Evolutionary conservation across 2,329 filamentous ascomycete genomes (phyloP), one percentile per base, ranked within the genome.

Genomic region (Davidsoniella neocaledoniae): DNA sequence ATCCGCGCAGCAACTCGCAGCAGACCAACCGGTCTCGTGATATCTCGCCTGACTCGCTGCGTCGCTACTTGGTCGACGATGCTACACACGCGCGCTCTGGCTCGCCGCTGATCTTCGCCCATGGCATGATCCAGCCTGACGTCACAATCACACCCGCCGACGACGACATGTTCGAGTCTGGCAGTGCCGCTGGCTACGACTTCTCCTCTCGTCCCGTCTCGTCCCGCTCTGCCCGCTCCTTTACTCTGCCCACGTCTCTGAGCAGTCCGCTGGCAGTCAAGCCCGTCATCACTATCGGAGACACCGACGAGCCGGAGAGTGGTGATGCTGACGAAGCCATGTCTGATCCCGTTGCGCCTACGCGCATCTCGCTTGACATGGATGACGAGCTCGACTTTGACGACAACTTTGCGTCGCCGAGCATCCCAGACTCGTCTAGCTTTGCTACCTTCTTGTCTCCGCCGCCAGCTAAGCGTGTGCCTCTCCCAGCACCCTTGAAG

Each of bases 321-420:
- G 41, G 43, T 5, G 21, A 16, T 16, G 38, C 25, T 5, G 29
- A 41, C 16, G 37, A 38, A 21, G 21, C 29, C 12, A 14, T 16
- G 5, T 9, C 9, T 3, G 26, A 17, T 21, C 26, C 26, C 9
- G 43, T 7, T 7, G 14, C 29, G n/a, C 36, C 23, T 14, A 9
- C 42, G 12, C 43, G 48, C 14, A 26, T 19, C 10, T 52, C 50
- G 5, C 23, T 42, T 25, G 50, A 53, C 16, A 17, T 60, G 6
- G 72, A 74, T 49, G 70, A 72, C 47, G 64, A 64, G 42, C 74
- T 78, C 46, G 74, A 79, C 54, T 29, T 37, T 38, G 75, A 79
- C 56, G 73, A 77, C 55, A 79, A 79, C 61, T 79, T 80, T 56
- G 74, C 74, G n/a, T 69, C 67, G 3, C 70, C 71, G 1, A 67